phyloP scores from a whole-genome alignment of 352 stramenopile genomes.

The Phytophthora brassicae region DNA sequence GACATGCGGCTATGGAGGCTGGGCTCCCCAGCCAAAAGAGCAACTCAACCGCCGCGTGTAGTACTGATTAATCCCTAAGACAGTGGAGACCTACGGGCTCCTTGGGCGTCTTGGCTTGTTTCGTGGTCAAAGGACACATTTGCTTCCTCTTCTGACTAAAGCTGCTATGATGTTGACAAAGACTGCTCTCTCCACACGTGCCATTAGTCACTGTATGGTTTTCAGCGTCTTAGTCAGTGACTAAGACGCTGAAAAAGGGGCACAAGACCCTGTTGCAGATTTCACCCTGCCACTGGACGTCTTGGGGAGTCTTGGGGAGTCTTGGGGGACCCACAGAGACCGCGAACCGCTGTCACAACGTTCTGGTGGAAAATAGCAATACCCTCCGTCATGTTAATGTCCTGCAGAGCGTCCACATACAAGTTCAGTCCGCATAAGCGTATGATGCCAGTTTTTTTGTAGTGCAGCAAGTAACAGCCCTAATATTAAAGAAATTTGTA shows the following conservation, averaged over 20 bases:
- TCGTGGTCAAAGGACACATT: slow-evolving; percentile 1
- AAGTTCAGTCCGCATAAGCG: too few relatives aligned
- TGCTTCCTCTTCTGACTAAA: slow-evolving; percentile 17
- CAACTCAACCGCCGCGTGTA: slow-evolving; percentile 78
- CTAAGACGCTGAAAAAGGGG: slow-evolving; percentile 44
- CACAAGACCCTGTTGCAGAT: slow-evolving; percentile 40
- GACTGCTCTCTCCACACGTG: too few relatives aligned
- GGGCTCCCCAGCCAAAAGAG: slow-evolving; percentile 71
- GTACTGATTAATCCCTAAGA: slow-evolving; percentile 80
- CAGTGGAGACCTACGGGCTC: slow-evolving; percentile 74
- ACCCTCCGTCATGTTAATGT: slow-evolving; percentile 40
- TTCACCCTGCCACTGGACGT: slow-evolving; percentile 22
- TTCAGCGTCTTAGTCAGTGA: too few relatives aligned
- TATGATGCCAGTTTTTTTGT: too few relatives aligned
- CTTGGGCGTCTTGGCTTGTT: slow-evolving; percentile 30
- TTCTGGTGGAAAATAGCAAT: background rate
- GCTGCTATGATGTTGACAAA: too few relatives aligned
- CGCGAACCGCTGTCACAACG: slow-evolving; percentile 38
- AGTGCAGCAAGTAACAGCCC: too few relatives aligned
- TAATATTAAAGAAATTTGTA: too few relatives aligned
- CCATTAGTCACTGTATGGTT: too few relatives aligned
- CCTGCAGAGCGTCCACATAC: slow-evolving; percentile 72
- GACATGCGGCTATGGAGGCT: slow-evolving; percentile 49
- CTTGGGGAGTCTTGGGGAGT: slow-evolving; percentile 5
- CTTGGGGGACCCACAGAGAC: slow-evolving; percentile 31